A percentile compares a stretch with the other conserved stretches of the same genome.
phyloP scores from a whole-genome alignment of 164 flowering plant species.

The Vitis vinifera region DNA sequence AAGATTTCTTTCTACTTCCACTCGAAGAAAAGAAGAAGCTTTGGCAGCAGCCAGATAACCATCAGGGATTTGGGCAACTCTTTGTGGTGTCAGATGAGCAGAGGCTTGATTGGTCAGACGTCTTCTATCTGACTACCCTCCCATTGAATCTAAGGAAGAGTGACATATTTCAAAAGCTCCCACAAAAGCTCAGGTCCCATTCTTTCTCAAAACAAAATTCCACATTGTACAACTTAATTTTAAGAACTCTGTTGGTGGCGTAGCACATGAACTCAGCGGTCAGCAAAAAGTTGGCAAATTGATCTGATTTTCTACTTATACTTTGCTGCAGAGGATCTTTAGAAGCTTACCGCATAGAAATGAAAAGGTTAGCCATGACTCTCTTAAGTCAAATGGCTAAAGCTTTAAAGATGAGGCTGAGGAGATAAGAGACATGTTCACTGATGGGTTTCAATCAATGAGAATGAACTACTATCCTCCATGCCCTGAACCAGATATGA shows the following conservation, averaged over 20 bases:
- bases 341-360: slow-evolving; percentile 24
- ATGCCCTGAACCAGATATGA: slow-evolving; percentile 45
- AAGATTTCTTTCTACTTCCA: slow-evolving; percentile 30
- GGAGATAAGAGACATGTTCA: slow-evolving; percentile 29
- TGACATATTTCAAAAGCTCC: slow-evolving; percentile 29
- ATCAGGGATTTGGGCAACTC: slow-evolving; percentile 39
- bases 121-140: slow-evolving; percentile 31
- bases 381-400: slow-evolving; percentile 27
- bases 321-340: slow-evolving; percentile 19
- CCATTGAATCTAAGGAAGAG: slow-evolving; percentile 23
- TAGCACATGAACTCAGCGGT: too few species aligned
- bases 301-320: too few species aligned
- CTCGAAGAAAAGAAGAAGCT: slow-evolving; percentile 33
- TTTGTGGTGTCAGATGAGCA: slow-evolving; percentile 42
- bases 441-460: slow-evolving; percentile 34
- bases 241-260: too few species aligned
- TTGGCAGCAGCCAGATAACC: slow-evolving; percentile 35
- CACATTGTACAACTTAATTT: too few species aligned
- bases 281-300: too few species aligned
- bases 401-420: slow-evolving; percentile 25
- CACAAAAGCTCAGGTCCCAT: slow-evolving; percentile 25
- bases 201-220: not conserved
- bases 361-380: slow-evolving; percentile 20
- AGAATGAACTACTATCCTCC: slow-evolving; percentile 63
- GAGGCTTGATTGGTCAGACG: slow-evolving; percentile 38